Percentiles rank a stretch among this genome's conserved stretches.
phyloP scores from a whole-genome alignment of 148 eudicot genomes.

The Tetragonia tetragonoides region DNA sequence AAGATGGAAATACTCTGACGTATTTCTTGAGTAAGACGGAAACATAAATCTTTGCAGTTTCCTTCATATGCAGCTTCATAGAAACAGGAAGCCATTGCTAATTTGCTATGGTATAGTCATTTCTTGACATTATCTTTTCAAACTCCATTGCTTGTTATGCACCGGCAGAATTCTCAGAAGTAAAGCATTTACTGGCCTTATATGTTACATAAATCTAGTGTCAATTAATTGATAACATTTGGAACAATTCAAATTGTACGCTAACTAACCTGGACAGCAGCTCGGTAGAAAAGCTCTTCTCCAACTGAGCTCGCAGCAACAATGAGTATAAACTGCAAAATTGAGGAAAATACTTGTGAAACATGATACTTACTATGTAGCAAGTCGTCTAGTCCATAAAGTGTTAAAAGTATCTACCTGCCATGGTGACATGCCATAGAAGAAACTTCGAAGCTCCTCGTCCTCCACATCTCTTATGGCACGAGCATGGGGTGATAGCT shows the following conservation, averaged over 20 bases:
- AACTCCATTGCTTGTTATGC: background rate
- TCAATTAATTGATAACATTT: background rate
- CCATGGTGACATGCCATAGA: slow-evolving; percentile 98
- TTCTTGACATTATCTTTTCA: background rate
- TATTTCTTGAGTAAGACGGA: background rate
- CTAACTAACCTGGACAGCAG: slow-evolving; percentile 86
- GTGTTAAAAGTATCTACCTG: slow-evolving; percentile 49
- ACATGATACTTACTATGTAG: background rate
- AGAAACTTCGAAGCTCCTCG: slow-evolving; percentile 91
- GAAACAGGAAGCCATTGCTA: background rate
- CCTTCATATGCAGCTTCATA: background rate
- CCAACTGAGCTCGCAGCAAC: slow-evolving; percentile 98
- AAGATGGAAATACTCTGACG: background rate
- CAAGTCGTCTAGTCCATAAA: background rate
- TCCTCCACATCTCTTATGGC: slow-evolving; percentile 98
- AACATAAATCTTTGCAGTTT: background rate
- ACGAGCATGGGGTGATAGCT: slow-evolving; percentile 97
- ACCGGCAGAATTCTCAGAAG: background rate
- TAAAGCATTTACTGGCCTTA: background rate
- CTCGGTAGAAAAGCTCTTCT: slow-evolving; percentile 97
- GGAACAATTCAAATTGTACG: background rate
- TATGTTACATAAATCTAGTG: background rate
- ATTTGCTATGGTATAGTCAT: no score
- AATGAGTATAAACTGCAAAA: slow-evolving; percentile 76
- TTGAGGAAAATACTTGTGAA: slow-evolving; percentile 16